These are phyloP conservation scores for Earliella scabrosa DNA, from an alignment of 1,284 basidiomycete species.

Conservation along the genomic window DNA sequence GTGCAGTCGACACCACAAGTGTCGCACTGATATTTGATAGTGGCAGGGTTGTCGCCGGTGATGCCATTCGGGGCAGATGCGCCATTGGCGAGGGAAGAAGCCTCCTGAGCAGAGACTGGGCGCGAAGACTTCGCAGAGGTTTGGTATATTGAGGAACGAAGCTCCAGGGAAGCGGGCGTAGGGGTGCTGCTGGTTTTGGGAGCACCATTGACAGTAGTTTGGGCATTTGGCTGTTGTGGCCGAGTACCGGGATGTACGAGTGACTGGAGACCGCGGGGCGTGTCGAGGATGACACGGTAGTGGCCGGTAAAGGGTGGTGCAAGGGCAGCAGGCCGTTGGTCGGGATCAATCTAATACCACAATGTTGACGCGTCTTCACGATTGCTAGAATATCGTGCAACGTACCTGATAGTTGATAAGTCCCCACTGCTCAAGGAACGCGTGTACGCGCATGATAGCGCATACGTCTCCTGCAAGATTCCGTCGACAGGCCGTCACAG, in stretches of 20 bases:
- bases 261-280: conserved; percentile 94
- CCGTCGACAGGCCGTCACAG: conserved; percentile 94
- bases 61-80: conserved; percentile 54
- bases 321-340: conserved; percentile 91
- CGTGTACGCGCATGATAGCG: conserved; percentile 98
- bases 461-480: conserved; percentile 99
- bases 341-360: conserved; percentile 86
- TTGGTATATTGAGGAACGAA: conserved; percentile 88
- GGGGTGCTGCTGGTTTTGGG: conserved; percentile 47
- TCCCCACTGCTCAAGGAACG: conserved; percentile 99
- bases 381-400: background rate
- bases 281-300: conserved; percentile 97
- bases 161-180: conserved; percentile 78
- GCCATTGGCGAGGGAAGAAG: conserved; percentile 62
- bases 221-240: conserved; percentile 46
- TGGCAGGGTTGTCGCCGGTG: conserved; percentile 39
- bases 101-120: conserved; percentile 66
- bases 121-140: conserved; percentile 85
- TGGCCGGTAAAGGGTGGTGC: conserved; percentile 99
- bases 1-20: conserved; percentile 96
- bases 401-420: conserved; percentile 97
- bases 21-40: conserved; percentile 80
- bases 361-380: conserved; percentile 12
- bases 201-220: conserved; percentile 53
- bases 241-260: conserved; percentile 92